Evolutionary conservation across 768 basidiomycete species (phyloP), one percentile per base, ranked within the genome.

Genomic region (Russula brevipes): DNA sequence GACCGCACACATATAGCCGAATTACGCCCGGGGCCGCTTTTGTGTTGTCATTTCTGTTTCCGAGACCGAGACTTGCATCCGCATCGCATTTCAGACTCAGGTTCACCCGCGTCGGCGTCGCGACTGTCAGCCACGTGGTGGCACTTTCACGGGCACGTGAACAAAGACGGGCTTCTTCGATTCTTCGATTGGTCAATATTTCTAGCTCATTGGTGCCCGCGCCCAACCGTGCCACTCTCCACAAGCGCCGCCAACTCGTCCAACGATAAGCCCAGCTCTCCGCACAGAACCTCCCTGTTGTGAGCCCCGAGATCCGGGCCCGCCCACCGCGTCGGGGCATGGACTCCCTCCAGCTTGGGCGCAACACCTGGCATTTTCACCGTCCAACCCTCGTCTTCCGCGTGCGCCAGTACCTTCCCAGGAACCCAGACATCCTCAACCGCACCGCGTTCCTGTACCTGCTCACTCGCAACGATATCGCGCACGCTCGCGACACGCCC

Each of bases 321-420:
- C 33, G 85, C 86, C 86, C 86, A 88, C 64, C 77, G 79, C 1
- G 86, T 85, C 66, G 76, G 76, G 5, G 81, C 73, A 47, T 85
- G 78, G 33, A 81, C 81, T 14, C 84, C 85, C 61, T 86, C 81
- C 57, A 89, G 71, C 56, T 84, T 72, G 7, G 87, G 87, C 64
- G 85, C 84, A 33, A 85, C 85, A 33, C 79, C 80, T 45, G 80
- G 78, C 85, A 89, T 86, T 72, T 86, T 88, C 61, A 88, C 79
- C 45, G 72, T 81, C 86, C 86, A 87, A 1, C 83, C 78, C 14
- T 1, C 10, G 16, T 38, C 51, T 11, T 19, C 10, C 19, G 8
- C 35, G 19, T 38, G 49, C 30, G 31, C 19, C 38, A 9, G 19
- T 38, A 38, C 52, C 52, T n/a, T n/a, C 4, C 50, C 61, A 10